phyloP scores from a whole-genome alignment of 768 basidiomycete genomes.

The Podaxis sp. region DNA sequence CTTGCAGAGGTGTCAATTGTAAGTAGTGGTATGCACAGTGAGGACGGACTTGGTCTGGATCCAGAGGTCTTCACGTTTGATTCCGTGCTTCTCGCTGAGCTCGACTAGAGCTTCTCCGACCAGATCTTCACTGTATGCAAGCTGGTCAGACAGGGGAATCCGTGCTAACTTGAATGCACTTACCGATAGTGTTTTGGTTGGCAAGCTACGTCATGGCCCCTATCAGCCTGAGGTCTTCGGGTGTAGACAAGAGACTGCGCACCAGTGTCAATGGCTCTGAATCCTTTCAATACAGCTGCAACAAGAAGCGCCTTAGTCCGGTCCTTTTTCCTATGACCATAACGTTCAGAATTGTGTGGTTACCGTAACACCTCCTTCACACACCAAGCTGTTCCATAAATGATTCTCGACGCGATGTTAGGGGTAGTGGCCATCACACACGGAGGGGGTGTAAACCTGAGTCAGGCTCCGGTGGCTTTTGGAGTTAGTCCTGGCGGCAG shows the following conservation, averaged over 20 bases:
- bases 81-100: conserved; percentile 54
- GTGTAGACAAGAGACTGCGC: conserved; percentile 20
- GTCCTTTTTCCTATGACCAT: conserved; percentile 68
- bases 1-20: conserved; percentile 33
- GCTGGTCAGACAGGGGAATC: neutral
- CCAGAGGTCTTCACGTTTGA: conserved; percentile 70
- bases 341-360: neutral
- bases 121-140: conserved; percentile 61
- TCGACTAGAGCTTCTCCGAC: conserved; percentile 72
- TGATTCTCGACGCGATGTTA: conserved; percentile 35
- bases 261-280: conserved; percentile 85
- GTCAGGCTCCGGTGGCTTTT: neutral
- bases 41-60: conserved; percentile 73
- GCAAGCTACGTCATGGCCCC: conserved; percentile 37
- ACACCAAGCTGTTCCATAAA: conserved; percentile 66
- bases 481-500: neutral
- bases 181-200: conserved; percentile 76
- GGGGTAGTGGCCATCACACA: conserved; percentile 20
- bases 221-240: neutral
- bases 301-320: conserved; percentile 66
- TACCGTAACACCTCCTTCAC: neutral
- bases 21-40: neutral
- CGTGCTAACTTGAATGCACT: conserved; percentile 3
- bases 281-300: conserved; percentile 72
- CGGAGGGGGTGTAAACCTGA: neutral